A percentile compares a stretch with the other conserved stretches of the same genome.
These are phyloP conservation scores for Rubus parviflorus DNA, from an alignment of 306 rosid species.

Conservation along the genomic window DNA sequence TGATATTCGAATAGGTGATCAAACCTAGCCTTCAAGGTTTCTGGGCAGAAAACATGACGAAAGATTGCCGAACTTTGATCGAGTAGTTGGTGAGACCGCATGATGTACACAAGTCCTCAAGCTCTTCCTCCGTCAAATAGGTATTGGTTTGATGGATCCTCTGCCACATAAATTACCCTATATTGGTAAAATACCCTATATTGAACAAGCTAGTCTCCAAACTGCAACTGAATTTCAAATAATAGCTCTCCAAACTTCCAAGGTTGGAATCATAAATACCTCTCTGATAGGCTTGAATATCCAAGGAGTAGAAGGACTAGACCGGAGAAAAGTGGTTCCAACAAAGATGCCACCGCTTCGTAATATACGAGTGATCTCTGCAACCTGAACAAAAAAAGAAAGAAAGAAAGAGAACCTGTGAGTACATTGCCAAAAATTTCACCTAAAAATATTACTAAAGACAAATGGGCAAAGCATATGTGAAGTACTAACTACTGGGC, in stretches of 20 bases:
- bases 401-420: neutral
- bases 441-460: neutral
- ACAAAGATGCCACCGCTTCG: slow-evolving; percentile 82
- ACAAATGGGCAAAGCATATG: neutral
- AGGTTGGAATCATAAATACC: slow-evolving; percentile 37
- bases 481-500: neutral
- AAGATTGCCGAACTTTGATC: slow-evolving; percentile 57
- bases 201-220: too few species aligned
- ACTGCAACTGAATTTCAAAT: neutral
- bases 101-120: slow-evolving; percentile 66
- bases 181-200: neutral
- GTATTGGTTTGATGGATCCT: slow-evolving; percentile 42
- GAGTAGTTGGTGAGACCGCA: slow-evolving; percentile 81
- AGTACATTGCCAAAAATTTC: neutral
- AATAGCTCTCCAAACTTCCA: neutral
- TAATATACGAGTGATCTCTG: slow-evolving; percentile 71
- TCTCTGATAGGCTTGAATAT: slow-evolving; percentile 48
- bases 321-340: slow-evolving; percentile 83
- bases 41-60: slow-evolving; percentile 76
- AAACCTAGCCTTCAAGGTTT: slow-evolving; percentile 45
- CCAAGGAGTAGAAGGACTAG: slow-evolving; percentile 62
- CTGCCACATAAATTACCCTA: slow-evolving; percentile 34
- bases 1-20: slow-evolving; percentile 6
- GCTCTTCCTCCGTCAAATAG: slow-evolving; percentile 61
- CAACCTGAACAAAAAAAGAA: slow-evolving; percentile 44